A percentile compares a stretch with the other conserved stretches of the same genome.
phyloP scores from a whole-genome alignment of 306 rosid species.

The Fragaria vesca region DNA sequence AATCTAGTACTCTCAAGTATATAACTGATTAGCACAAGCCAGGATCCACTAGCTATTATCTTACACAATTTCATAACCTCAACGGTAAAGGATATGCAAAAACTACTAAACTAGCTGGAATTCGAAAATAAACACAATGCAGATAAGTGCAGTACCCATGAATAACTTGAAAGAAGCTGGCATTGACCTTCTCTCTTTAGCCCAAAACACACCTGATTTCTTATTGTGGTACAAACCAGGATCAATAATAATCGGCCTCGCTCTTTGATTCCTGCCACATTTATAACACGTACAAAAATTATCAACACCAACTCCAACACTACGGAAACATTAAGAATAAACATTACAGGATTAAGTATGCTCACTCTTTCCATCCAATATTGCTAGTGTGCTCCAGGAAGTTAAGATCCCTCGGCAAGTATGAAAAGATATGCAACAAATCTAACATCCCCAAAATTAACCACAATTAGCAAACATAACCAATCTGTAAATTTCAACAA shows the following conservation, averaged over 20 bases:
- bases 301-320: neutral
- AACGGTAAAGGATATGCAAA: neutral
- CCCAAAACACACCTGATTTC: conserved; percentile 88
- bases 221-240: conserved; percentile 79
- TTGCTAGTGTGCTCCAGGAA: conserved; percentile 84
- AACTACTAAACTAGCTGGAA: neutral
- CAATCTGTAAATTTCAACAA: neutral
- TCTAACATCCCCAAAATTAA: conserved; percentile 41
- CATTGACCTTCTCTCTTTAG: conserved; percentile 81
- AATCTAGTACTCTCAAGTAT: neutral
- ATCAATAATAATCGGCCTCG: conserved; percentile 76
- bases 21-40: neutral
- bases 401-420: conserved; percentile 83
- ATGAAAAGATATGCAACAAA: conserved; percentile 80
- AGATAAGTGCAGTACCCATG: conserved; percentile 50
- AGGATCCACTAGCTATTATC: neutral
- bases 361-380: conserved; percentile 97
- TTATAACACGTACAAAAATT: conserved; percentile 5
- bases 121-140: neutral
- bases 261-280: conserved; percentile 64
- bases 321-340: conserved; percentile 1
- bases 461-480: neutral
- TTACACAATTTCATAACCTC: neutral
- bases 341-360: neutral
- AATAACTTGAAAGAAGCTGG: conserved; percentile 90